Percentiles rank a stretch among this genome's conserved stretches.
These are phyloP conservation scores for Ganoderma boninense DNA, from an alignment of 1,284 basidiomycete genomes.

Conservation along the genomic window DNA sequence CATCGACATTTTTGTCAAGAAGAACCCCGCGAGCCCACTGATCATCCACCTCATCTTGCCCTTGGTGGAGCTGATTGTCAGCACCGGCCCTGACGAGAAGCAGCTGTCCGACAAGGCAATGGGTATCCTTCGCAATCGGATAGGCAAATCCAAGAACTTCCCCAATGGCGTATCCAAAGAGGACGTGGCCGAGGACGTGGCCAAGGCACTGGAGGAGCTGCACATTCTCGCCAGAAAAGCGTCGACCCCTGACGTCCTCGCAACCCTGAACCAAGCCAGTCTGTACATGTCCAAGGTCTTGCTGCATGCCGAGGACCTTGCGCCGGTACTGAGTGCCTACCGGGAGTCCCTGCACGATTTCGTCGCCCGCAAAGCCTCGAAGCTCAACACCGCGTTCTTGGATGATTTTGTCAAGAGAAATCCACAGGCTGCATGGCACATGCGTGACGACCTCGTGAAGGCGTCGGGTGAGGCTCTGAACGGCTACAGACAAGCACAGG, in stretches of 20 bases:
- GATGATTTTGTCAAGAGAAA: conserved; percentile 80
- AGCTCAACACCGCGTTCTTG: conserved; percentile 81
- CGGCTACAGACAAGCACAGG: conserved; percentile 78
- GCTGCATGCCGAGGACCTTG: conserved; percentile 52
- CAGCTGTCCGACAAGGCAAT: conserved; percentile 89
- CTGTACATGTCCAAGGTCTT: conserved; percentile 77
- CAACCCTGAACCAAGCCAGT: conserved; percentile 73
- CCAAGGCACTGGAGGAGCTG: conserved; percentile 67
- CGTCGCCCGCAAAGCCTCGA: conserved; percentile 81
- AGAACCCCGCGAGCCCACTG: conserved; percentile 75
- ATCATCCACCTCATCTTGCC: conserved; percentile 78
- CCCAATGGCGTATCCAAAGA: conserved; percentile 60
- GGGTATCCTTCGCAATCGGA: conserved; percentile 77
- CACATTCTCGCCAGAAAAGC: conserved; percentile 81
- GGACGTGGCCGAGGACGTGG: conserved; percentile 52
- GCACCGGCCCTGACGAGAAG: conserved; percentile 76
- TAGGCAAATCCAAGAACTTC: conserved; percentile 80
- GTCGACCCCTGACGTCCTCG: conserved; percentile 69
- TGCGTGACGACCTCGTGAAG: conserved; percentile 68
- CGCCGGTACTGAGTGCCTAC: conserved; percentile 64
- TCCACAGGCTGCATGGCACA: conserved; percentile 72
- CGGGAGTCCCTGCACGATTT: conserved; percentile 80
- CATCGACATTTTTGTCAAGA: conserved; percentile 84
- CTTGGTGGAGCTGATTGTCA: conserved; percentile 77
- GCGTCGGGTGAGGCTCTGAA: conserved; percentile 71